Evolutionary conservation across 164 flowering plant genomes (phyloP).

Genomic region (Amborella trichopoda): DNA sequence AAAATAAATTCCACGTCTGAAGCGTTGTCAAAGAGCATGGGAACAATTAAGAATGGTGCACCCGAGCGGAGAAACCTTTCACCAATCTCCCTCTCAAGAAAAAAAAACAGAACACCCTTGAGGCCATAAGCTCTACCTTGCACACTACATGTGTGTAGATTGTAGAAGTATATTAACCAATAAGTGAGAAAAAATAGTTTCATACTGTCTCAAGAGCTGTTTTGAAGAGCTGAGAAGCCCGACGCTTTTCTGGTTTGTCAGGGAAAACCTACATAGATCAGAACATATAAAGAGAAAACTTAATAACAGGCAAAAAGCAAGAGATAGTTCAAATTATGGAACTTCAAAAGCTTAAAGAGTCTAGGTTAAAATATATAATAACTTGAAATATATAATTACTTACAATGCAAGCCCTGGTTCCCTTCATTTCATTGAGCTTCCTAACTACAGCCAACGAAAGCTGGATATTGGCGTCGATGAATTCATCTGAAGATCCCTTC

Average conservation of each 20-base stretch:
- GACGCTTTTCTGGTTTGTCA: constrained; percentile 83
- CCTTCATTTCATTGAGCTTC: constrained; percentile 58
- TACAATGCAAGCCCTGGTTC: constrained; percentile 68
- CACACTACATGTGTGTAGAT: too few relatives aligned
- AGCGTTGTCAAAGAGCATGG: too few relatives aligned
- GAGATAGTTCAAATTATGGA: not conserved
- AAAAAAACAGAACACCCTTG: too few relatives aligned
- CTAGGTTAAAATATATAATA: not conserved
- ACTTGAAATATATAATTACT: constrained; percentile 13
- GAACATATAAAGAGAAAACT: not conserved
- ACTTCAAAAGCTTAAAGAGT: not conserved
- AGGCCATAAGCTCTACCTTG: too few relatives aligned
- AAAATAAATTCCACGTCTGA: too few relatives aligned
- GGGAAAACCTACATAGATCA: constrained; percentile 78
- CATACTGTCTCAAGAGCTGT: constrained; percentile 79
- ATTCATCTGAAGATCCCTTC: constrained; percentile 99
- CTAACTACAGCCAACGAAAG: constrained; percentile 67
- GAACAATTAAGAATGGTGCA: too few relatives aligned
- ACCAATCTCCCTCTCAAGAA: too few relatives aligned
- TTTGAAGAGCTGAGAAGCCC: constrained; percentile 65
- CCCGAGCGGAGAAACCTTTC: too few relatives aligned
- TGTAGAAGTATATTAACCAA: too few relatives aligned
- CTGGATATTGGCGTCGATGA: constrained; percentile 89
- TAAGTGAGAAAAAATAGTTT: too few relatives aligned
- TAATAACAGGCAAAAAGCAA: not conserved